Percentiles rank a stretch among this genome's conserved stretches.
Conservation (phyloP, 805 yeast species). For the Teunomyces tritomae region DNA sequence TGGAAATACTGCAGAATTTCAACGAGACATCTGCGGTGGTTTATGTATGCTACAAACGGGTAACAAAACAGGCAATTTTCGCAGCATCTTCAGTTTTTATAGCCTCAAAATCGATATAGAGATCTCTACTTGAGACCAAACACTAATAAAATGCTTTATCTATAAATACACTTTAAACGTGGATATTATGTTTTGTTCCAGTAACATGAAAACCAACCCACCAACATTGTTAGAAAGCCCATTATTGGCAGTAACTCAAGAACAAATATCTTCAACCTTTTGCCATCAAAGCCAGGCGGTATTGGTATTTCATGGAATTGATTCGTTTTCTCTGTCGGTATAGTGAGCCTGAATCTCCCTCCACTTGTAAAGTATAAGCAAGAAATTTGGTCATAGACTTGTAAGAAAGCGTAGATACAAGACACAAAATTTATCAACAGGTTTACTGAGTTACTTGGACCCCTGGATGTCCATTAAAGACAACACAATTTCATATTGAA, state of each 20-base stretch:
- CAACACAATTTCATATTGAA: background rate
- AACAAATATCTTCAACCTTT: background rate
- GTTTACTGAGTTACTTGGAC: slow-evolving; percentile 5
- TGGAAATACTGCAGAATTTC: slow-evolving; percentile 2
- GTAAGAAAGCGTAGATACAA: slow-evolving; percentile 4
- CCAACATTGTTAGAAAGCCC: background rate
- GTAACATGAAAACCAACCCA: background rate
- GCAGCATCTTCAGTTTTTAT: slow-evolving; percentile 4
- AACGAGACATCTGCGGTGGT: slow-evolving; percentile 10
- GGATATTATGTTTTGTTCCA: too few species aligned
- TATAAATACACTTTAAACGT: too few species aligned
- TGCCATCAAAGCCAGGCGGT: slow-evolving; percentile 11
- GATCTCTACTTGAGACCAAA: background rate
- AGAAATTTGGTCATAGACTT: slow-evolving; percentile 2
- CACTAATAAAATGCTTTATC: slow-evolving; percentile 5
- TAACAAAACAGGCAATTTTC: slow-evolving; percentile 3
- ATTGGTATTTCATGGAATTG: slow-evolving; percentile 5
- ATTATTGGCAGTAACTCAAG: background rate
- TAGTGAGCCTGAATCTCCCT: background rate
- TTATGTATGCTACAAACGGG: slow-evolving; percentile 2
- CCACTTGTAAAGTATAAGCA: background rate
- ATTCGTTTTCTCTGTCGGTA: slow-evolving; percentile 4
- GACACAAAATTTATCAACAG: slow-evolving; percentile 1
- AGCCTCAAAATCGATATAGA: too few species aligned
- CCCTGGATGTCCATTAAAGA: slow-evolving; percentile 3